These are phyloP conservation scores for Globisporangium abappressorium DNA, from an alignment of 352 stramenopile genomes.

Conservation along the genomic window DNA sequence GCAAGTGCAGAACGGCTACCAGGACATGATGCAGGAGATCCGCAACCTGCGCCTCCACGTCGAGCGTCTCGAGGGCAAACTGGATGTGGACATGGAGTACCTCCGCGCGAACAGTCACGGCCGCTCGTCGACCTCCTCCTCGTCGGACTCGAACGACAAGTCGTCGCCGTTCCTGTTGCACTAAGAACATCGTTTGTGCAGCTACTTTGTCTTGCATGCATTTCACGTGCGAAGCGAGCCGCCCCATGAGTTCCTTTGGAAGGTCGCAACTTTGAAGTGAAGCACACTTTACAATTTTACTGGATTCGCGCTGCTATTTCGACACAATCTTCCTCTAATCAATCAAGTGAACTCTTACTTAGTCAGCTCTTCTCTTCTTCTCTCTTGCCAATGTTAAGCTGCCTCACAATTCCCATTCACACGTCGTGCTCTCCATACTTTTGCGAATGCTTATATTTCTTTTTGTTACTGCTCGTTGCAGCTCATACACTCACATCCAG, in stretches of 20 bases:
- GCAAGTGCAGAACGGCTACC: slow-evolving; percentile 41
- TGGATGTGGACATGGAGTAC: slow-evolving; percentile 47
- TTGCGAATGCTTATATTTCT: neutral
- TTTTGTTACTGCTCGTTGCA: neutral
- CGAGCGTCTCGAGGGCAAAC: slow-evolving; percentile 57
- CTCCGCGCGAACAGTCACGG: slow-evolving; percentile 34
- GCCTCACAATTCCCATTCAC: neutral
- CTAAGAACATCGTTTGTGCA: neutral
- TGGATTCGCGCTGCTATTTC: neutral
- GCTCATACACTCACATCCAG: neutral
- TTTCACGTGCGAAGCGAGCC: neutral
- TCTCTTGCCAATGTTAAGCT: neutral
- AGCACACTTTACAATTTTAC: neutral
- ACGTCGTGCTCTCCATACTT: neutral
- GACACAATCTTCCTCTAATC: neutral
- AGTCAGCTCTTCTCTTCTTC: neutral
- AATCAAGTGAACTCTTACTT: neutral
- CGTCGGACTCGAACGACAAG: slow-evolving; percentile 34
- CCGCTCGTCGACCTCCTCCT: slow-evolving; percentile 57
- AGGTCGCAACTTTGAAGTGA: neutral
- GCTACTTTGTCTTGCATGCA: neutral
- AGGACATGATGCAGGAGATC: slow-evolving; percentile 50
- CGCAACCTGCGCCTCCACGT: slow-evolving; percentile 56
- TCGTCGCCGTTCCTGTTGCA: slow-evolving; percentile 21
- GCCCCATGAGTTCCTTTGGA: neutral